Base-by-base conservation (phyloP, 306 rosid genomes). In the Spatholobus suberectus region DNA sequence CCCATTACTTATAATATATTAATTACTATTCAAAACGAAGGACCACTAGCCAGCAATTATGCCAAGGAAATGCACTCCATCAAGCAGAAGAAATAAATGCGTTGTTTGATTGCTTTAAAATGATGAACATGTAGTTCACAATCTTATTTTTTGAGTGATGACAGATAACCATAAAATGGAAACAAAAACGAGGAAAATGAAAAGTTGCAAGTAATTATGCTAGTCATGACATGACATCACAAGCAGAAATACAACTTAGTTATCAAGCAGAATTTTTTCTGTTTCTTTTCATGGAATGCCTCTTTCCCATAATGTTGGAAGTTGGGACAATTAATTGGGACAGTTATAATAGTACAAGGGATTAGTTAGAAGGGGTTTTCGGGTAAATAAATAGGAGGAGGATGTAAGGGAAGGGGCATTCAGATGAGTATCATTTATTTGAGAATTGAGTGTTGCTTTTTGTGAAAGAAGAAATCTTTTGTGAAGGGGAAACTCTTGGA, bases 31-130 rank as follows among this genome's bases (percentile, higher is more conserved):
- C 51, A 78, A 70, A 61, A 78, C 11, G 34, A 61, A 61, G 70
- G 83, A 26, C 75, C 75, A 77, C 86, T n/a, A 75, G 5, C 5
- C 58, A 35, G 46, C 35, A 81, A 73, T n/a, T 57, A 82, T 55
- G 81, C 35, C 47, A 24, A 83, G 66, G 73, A 66, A 82, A 20
- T 67, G 29, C 46, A 67, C 49, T 67, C 49, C 49, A 37, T 37
- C 49, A 67, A 3, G 49, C 49, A 37, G 29, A 67, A 67, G 9
- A 67, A 18, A 67, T 40, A 38, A 37, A 38, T 9, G 52, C 32
- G 40, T 40, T 35, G 47, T 68, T 68, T 40, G 4, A 20, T 37
- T 40, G 5, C 34, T 40, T 68, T 20, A 38, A 52, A 40, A 37
- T n/a, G n/a, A n/a, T 40, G 15, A 68, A 38, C 29, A 67, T 41